These are phyloP conservation scores for Gymnopilus junonius DNA, from an alignment of 768 basidiomycete genomes.

Conservation along the genomic window DNA sequence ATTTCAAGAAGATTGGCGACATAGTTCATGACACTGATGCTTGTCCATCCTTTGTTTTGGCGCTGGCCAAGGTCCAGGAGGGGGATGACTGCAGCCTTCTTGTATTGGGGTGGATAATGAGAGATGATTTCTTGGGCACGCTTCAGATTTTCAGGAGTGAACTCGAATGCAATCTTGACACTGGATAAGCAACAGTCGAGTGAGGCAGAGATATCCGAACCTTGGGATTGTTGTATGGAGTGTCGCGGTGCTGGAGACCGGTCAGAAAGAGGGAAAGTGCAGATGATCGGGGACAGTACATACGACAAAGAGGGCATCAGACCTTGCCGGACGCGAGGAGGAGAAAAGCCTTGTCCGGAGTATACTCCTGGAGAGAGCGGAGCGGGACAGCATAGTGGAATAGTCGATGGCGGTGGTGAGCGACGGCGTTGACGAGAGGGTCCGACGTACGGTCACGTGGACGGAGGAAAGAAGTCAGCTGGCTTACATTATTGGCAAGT, in stretches of 20 bases:
- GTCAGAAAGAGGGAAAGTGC: conserved; percentile 8
- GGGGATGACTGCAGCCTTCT: conserved; percentile 98
- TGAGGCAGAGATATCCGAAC: conserved; percentile 35
- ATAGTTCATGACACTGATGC: conserved; percentile 98
- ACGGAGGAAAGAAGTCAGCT: conserved; percentile 2
- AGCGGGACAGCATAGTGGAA: conserved; percentile 23
- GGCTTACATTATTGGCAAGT: not conserved
- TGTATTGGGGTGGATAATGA: conserved; percentile 96
- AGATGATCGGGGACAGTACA: conserved; percentile 34
- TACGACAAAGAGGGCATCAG: conserved; percentile 89
- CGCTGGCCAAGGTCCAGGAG: conserved; percentile 95
- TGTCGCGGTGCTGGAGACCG: conserved; percentile 84
- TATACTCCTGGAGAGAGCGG: conserved; percentile 17
- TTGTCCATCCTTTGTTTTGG: conserved; percentile 98
- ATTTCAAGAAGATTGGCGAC: conserved; percentile 92
- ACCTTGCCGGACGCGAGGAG: conserved; percentile 51
- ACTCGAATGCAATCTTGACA: conserved; percentile 88
- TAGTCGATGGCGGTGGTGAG: not conserved
- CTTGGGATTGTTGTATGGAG: conserved; percentile 91
- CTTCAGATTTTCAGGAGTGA: conserved; percentile 80
- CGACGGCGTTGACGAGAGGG: conserved; percentile 10
- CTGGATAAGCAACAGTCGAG: not conserved
- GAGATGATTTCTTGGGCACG: conserved; percentile 88
- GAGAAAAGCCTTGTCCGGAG: conserved; percentile 42
- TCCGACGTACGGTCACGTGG: conserved; percentile 16